A percentile compares a stretch with the other conserved stretches of the same genome.
Evolutionary conservation across 1,284 basidiomycete species (phyloP).

Genomic region (Cryptococcus depauperatus): DNA sequence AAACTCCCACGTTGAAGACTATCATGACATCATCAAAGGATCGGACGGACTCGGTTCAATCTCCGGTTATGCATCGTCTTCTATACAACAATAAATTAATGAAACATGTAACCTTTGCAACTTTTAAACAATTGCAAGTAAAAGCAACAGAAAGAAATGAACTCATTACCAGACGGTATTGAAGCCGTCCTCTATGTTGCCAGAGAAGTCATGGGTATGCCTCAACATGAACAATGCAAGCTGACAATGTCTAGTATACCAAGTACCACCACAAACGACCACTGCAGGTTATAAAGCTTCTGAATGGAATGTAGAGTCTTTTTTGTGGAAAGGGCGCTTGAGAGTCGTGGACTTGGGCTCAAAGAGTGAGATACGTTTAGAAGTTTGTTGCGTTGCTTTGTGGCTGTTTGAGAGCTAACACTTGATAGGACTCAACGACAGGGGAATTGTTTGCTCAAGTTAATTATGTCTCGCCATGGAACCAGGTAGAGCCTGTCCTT

Average conservation of each 20-base stretch:
- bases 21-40: no score
- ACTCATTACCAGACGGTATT: conserved; percentile 41
- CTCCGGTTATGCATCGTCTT: no score
- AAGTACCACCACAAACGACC: conserved; percentile 43
- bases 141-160: conserved; percentile 17
- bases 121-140: no score
- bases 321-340: conserved; percentile 46
- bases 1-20: no score
- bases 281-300: conserved; percentile 44
- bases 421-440: conserved; percentile 31
- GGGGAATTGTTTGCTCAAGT: conserved; percentile 72
- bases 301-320: conserved; percentile 43
- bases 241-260: conserved; percentile 34
- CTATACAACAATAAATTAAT: no score
- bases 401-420: not conserved
- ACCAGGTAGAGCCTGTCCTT: conserved; percentile 86
- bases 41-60: no score
- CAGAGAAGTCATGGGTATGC: conserved; percentile 45
- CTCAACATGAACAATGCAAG: not conserved
- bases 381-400: conserved; percentile 27
- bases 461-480: conserved; percentile 67
- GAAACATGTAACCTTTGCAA: no score
- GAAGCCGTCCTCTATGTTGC: conserved; percentile 44
- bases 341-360: conserved; percentile 40
- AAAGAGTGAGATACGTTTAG: conserved; percentile 41